Conservation (phyloP, 2,329 filamentous ascomycete genomes). For the Ploettnerulaceae sp. region DNA sequence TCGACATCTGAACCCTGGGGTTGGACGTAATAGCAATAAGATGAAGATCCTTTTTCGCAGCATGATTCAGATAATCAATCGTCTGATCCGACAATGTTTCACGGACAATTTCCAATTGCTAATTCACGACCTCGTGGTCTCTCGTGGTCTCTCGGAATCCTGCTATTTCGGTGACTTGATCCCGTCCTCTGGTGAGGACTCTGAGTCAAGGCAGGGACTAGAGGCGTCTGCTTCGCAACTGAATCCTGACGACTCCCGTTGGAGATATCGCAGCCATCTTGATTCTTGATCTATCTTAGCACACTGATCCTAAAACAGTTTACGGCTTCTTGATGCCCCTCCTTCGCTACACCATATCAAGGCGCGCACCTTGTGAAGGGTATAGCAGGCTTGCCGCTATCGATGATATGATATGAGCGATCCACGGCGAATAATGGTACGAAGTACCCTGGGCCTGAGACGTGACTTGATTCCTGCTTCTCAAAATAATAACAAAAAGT, state of each 20-base stretch:
- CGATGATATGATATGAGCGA: background rate
- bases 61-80: no score
- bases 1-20: conserved; percentile 3
- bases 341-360: conserved; percentile 3
- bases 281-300: no score
- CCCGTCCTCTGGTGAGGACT: background rate
- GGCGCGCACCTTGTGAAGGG: no score
- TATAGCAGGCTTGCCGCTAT: background rate
- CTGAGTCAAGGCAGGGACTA: background rate
- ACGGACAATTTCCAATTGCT: background rate
- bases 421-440: background rate
- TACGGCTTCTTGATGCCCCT: background rate
- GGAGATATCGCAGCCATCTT: background rate
- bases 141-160: background rate
- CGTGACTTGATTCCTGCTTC: background rate
- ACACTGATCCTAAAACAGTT: background rate
- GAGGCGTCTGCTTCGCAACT: background rate
- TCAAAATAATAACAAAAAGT: no score
- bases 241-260: conserved; percentile 10
- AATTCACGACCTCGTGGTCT: background rate
- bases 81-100: conserved; percentile 2
- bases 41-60: background rate
- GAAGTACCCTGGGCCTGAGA: no score
- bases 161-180: background rate
- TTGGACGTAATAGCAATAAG: background rate